Evolutionary conservation across 345 rosid genomes (phyloP).

Genomic region (Abelmoschus esculentus): DNA sequence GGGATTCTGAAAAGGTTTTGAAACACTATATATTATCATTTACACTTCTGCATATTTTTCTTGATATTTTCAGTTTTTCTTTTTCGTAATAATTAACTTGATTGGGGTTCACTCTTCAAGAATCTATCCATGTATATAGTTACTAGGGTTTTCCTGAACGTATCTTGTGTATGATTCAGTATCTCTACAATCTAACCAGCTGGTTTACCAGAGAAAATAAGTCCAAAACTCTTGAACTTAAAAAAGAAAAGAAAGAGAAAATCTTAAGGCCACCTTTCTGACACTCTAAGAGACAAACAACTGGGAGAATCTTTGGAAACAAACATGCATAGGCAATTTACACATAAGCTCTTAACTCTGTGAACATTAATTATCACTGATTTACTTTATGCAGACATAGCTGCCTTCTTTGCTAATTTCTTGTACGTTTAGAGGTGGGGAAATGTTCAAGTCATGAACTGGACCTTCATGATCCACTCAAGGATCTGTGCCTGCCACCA

Average conservation of each 20-base stretch:
- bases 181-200: neutral
- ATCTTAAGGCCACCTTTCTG: neutral
- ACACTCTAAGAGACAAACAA: conserved; percentile 8
- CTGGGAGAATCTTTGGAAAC: neutral
- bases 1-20: neutral
- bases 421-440: conserved; percentile 17
- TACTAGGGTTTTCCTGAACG: neutral
- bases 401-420: neutral
- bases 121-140: neutral
- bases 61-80: neutral
- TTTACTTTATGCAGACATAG: neutral
- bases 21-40: neutral
- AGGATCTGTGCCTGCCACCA: conserved; percentile 8
- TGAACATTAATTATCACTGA: conserved; percentile 7
- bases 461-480: conserved; percentile 24
- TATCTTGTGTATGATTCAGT: neutral
- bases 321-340: neutral
- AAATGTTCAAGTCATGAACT: conserved; percentile 1
- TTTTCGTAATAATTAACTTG: neutral
- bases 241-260: conserved; percentile 5
- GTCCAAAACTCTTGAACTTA: neutral
- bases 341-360: neutral
- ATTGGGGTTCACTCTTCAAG: neutral
- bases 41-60: neutral
- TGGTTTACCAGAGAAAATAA: conserved; percentile 1